Base-by-base conservation (phyloP, 2,329 filamentous ascomycete genomes). In the Epichloe hybrida region DNA sequence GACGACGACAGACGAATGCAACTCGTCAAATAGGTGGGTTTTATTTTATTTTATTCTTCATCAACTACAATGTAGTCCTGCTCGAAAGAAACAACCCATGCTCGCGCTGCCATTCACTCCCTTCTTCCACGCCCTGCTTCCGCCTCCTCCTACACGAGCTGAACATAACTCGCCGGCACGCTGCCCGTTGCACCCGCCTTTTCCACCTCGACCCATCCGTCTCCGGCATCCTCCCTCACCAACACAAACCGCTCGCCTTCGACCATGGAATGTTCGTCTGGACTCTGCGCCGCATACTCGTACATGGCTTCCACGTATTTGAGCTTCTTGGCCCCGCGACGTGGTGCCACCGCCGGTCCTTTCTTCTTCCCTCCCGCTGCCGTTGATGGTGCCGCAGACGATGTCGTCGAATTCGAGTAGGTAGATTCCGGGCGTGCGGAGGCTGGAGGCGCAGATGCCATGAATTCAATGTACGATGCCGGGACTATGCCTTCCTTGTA, bases 201-300 rank as follows among this genome's bases (percentile, higher is more conserved):
- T 71, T 97, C 93, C 17, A 98, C 93, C 70, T 97, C 93, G 31
- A 84, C 88, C 93, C 93, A 98, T 0, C 93, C 93, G 70, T 97
- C 93, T 1, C 93, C 93, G 0, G 83, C 78, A 63, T 97, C 91
- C 51, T 87, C 83, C 60, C 83, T 89, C 54, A 96, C 81, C 35
- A 98, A 72, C 39, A 98, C 89, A 61, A 98, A 94, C 48, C 83
- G 79, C 68, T 98, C 93, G 1, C 93, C 93, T 67, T 95, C 91
- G 0, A 66, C 65, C 88, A 98, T 98, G 61, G 77, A 88, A 66
- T 91, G 89, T 69, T 98, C 93, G 7, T 81, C 79, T 5, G 94
- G 88, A 57, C 82, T 89, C 60, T 88, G 83, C 17, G 91, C 88
- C 48, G 83, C 75, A 65, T 98, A 98, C 48, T 93, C 88, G 65